Evolutionary conservation across 768 basidiomycete genomes (phyloP), one percentile per base, ranked within the genome.

Genomic region (Boletus vermiculosoides): DNA sequence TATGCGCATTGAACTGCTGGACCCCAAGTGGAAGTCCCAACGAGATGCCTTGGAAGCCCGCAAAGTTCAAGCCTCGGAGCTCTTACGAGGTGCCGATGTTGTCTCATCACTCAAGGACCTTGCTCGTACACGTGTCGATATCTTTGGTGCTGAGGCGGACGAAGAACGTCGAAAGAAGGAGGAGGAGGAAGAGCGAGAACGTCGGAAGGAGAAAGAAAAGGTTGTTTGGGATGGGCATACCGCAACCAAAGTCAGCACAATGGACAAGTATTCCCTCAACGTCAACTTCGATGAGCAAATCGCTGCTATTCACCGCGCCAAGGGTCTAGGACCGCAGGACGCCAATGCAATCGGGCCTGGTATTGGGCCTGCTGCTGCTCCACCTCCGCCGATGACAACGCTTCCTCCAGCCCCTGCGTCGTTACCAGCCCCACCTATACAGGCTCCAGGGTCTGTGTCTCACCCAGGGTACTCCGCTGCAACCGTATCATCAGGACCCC

Each of bases 221-320:
- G 90, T 92, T 63, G 92, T 98, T 48, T 99, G 97, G 97, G 97
- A 98, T 74, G 97, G 97, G 65, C 95, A 98, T 73, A 95, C 95
- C 2, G 90, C 93, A 44, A 90, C 93, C 44, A 98, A 95, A 75
- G 88, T 88, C 48, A 86, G 85, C 63, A 97, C 94, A 1, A 78
- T 94, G 67, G 91, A 94, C 80, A 93, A 93, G 68, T 99, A 88
- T 78, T 94, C 94, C 48, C 87, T 85, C 16, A 88, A 89, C 60
- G 94, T 92, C 78, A 95, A 94, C 70, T 87, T 98, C 70, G 94
- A 98, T 75, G 94, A 98, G 68, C 97, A 99, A 71, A 99, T 99
- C 71, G 92, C 92, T 44, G 93, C 94, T 47, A 94, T 98, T 56
- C 95, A 97, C 74, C 89, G 89, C 55, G 84, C 93, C 25, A 93